Conservation (phyloP, 371 early-diverging fungal genomes). For the Actinomucor elegans region DNA sequence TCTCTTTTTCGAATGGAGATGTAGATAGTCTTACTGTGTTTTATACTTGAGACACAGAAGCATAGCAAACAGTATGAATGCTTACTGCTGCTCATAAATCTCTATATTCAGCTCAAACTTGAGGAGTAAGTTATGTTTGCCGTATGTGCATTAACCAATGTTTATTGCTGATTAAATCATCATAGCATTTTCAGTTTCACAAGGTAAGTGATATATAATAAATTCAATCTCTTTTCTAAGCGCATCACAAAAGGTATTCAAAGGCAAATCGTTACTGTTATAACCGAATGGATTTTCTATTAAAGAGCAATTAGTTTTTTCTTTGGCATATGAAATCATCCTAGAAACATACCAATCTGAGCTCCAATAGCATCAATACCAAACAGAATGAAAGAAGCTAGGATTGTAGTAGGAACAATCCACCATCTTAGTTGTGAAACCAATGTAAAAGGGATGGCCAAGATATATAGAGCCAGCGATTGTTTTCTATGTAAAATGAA, state of each 20-base stretch:
- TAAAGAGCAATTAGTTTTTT: constrained; percentile 34
- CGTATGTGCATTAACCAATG: too few relatives aligned
- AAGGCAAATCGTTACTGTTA: constrained; percentile 52
- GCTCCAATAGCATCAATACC: constrained; percentile 73
- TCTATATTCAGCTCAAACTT: too few relatives aligned
- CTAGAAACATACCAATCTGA: constrained; percentile 25
- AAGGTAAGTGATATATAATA: constrained; percentile 43
- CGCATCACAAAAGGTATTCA: constrained; percentile 41
- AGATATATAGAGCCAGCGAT: constrained; percentile 63
- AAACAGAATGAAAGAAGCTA: constrained; percentile 70
- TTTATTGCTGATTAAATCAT: constrained; percentile 13
- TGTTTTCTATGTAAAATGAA: constrained; percentile 50
- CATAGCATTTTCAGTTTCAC: constrained; percentile 29
- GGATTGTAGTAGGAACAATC: constrained; percentile 59
- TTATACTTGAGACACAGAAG: too few relatives aligned
- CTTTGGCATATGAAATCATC: too few relatives aligned
- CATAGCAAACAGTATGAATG: too few relatives aligned
- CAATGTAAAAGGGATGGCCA: constrained; percentile 71
- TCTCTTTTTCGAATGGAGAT: too few relatives aligned
- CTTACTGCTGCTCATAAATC: too few relatives aligned
- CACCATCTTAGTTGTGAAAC: constrained; percentile 52
- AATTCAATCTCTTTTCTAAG: constrained; percentile 45
- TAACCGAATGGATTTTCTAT: constrained; percentile 58
- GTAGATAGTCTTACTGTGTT: too few relatives aligned
- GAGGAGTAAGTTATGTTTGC: too few relatives aligned